phyloP scores from a whole-genome alignment of 1,139 yeast species.

The Sugiyamaella novakii region DNA sequence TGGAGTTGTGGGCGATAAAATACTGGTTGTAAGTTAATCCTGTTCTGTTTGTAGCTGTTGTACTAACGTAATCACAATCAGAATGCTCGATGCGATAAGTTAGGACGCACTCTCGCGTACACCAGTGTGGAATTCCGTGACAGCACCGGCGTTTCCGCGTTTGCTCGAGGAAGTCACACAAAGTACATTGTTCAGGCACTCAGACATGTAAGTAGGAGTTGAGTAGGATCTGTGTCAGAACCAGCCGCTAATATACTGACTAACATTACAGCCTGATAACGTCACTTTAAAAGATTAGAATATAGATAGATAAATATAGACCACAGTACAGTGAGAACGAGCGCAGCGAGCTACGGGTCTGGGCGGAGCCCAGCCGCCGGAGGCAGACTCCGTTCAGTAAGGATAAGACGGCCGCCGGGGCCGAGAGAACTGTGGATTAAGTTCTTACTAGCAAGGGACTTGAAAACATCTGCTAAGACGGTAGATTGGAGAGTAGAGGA shows the following conservation, averaged over 20 bases:
- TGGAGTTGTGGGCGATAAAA: constrained; percentile 42
- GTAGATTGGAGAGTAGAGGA: constrained; percentile 1
- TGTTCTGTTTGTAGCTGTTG: background rate
- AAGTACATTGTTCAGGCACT: constrained; percentile 45
- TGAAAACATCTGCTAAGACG: constrained; percentile 3
- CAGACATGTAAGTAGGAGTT: constrained; percentile 39
- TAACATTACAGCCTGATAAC: constrained; percentile 13
- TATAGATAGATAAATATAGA: background rate
- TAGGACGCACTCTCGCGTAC: constrained; percentile 48
- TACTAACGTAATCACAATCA: background rate
- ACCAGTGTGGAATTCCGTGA: constrained; percentile 44
- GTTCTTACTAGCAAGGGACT: constrained; percentile 4
- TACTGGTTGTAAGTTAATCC: constrained; percentile 19
- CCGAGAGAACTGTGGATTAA: constrained; percentile 9
- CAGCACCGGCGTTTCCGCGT: constrained; percentile 34
- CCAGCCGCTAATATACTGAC: background rate
- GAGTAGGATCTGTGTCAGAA: too few species aligned
- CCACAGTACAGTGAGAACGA: background rate
- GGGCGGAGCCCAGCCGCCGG: constrained; percentile 8
- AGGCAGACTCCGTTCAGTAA: constrained; percentile 1
- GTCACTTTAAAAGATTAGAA: constrained; percentile 12
- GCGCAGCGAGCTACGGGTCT: background rate
- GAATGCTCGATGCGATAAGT: constrained; percentile 35
- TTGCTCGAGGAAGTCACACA: constrained; percentile 50
- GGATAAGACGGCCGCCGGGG: constrained; percentile 11